Conservation (phyloP, 495 filamentous ascomycete genomes). For the Aspergillus coremiiformis region DNA sequence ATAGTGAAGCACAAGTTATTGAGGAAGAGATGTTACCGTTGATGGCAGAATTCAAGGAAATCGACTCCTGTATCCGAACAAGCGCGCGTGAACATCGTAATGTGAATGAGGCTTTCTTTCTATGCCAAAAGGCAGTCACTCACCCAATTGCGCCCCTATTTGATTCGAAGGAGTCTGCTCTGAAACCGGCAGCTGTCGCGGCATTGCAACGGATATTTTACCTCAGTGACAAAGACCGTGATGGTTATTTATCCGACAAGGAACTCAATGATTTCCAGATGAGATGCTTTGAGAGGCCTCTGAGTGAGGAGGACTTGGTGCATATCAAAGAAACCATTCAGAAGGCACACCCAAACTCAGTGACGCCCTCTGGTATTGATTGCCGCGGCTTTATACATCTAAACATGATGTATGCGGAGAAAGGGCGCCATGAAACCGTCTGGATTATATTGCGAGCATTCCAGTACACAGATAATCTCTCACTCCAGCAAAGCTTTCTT, state of each 20-base stretch:
- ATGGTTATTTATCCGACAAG: slow-evolving; percentile 84
- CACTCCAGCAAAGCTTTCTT: slow-evolving; percentile 82
- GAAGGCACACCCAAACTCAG: slow-evolving; percentile 55
- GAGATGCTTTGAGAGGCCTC: slow-evolving; percentile 80
- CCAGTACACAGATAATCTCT: slow-evolving; percentile 91
- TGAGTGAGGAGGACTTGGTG: slow-evolving; percentile 69
- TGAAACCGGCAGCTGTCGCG: slow-evolving; percentile 82
- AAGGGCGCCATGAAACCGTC: slow-evolving; percentile 95
- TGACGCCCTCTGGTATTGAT: slow-evolving; percentile 66
- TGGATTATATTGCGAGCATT: slow-evolving; percentile 96
- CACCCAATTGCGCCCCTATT: slow-evolving; percentile 95
- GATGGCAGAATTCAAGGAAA: slow-evolving; percentile 98
- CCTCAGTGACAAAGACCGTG: slow-evolving; percentile 90
- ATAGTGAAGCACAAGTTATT: slow-evolving; percentile 69
- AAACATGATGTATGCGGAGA: slow-evolving; percentile 94
- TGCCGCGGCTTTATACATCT: slow-evolving; percentile 75
- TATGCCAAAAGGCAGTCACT: slow-evolving; percentile 97
- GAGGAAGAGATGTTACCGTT: slow-evolving; percentile 97
- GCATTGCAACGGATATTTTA: slow-evolving; percentile 89
- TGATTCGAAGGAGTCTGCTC: slow-evolving; percentile 81
- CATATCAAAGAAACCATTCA: slow-evolving; percentile 82
- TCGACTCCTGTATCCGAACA: slow-evolving; percentile 92
- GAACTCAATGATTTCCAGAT: slow-evolving; percentile 87
- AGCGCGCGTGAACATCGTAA: slow-evolving; percentile 93
- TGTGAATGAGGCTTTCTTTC: slow-evolving; percentile 93